Base-by-base conservation (phyloP, 371 early-diverging fungal species). In the Choanephora cucurbitarum region DNA sequence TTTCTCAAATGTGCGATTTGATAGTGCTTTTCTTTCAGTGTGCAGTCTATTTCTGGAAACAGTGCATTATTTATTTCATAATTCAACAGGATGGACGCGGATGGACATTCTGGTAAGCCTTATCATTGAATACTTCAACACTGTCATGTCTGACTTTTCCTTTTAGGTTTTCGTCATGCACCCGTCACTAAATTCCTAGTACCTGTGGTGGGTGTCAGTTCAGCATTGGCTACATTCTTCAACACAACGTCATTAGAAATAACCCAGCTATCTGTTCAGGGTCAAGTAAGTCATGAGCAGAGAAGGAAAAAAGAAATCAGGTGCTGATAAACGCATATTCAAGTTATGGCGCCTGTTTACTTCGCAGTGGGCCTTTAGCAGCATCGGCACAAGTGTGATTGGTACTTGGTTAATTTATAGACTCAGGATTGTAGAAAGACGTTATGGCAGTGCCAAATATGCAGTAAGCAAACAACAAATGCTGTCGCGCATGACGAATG, bases 381-480 rank as follows among this genome's bases (percentile, higher is more conserved):
- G 65, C 43, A 73, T 82, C 15, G 63, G 85, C 0, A 81, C 88
- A 57, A 66, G 86, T 21, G 71, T 89, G 1, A 77, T 85, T 48
- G 89, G 87, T 8, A 79, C 84, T 15, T 69, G 84, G 49, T 67
- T 91, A 34, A 67, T 77, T 13, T 83, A 88, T 62, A 81, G 82
- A 32, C 70, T 86, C 55, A 79, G 83, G 24, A 67, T 82, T 33
- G 72, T 87, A 37, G 91, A 88, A 65, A 83, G 87, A 49, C 82
- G 80, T n/a, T 86, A 80, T 70, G 87, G 87, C 21, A 76, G 84
- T 21, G 62, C 72, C n/a, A 86, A 86, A 67, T 87, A 81, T 63
- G 73, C 73, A 22, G 82, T 75, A 76, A 55, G 59, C 11, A 23
- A 23, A 23, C 17, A 34, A 5, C 8, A 10, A 45, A n/a, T n/a